Percentiles rank a stretch among this genome's conserved stretches.
Evolutionary conservation across 495 filamentous ascomycete genomes (phyloP).

Genomic region (Durotheca rogersii): DNA sequence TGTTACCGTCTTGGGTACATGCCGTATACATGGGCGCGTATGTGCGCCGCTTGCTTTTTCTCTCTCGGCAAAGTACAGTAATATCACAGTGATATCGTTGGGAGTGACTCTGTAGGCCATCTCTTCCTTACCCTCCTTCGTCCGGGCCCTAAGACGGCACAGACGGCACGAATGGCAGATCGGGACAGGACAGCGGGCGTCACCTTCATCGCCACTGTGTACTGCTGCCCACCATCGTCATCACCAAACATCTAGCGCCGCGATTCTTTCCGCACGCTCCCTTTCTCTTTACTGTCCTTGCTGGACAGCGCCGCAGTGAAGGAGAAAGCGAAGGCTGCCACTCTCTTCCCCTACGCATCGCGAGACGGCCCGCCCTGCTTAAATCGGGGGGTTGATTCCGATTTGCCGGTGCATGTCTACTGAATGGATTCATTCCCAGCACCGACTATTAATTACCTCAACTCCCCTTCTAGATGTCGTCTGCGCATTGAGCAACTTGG

Average conservation of each 20-base stretch:
- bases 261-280: background rate
- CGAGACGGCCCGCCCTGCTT: background rate
- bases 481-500: no score
- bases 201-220: conserved; percentile 6
- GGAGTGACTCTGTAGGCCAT: no score
- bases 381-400: conserved; percentile 1
- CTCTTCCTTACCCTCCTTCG: no score
- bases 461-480: background rate
- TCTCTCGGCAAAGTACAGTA: conserved; percentile 3
- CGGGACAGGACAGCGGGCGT: no score
- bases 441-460: background rate
- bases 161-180: background rate
- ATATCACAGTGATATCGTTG: conserved; percentile 22
- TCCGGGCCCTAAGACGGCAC: no score
- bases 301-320: no score
- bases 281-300: no score
- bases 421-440: conserved; percentile 5
- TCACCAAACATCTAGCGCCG: background rate
- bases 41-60: background rate
- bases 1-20: background rate
- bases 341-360: conserved; percentile 11
- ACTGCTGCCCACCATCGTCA: background rate
- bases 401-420: background rate
- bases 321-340: conserved; percentile 1
- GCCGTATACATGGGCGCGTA: background rate